phyloP scores from a whole-genome alignment of 495 filamentous ascomycete species.

The Tetracladium marchalianum region DNA sequence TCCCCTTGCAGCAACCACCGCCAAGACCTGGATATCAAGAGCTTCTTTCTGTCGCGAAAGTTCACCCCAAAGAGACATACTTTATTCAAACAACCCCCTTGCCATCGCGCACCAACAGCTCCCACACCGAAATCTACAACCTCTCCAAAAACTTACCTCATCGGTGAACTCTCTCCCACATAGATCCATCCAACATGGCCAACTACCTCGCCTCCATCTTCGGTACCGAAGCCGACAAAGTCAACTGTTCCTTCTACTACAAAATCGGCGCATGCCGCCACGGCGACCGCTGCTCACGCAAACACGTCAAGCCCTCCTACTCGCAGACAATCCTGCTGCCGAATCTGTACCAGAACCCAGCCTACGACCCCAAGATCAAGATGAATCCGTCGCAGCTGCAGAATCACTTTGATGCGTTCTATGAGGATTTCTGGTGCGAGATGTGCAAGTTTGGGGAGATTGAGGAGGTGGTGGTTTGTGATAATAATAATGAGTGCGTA shows the following conservation, averaged over 20 bases:
- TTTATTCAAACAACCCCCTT: neutral
- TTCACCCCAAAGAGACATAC: neutral
- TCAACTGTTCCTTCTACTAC: slow-evolving; percentile 51
- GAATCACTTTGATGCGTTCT: slow-evolving; percentile 99
- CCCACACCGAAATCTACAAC: neutral
- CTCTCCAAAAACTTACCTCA: neutral
- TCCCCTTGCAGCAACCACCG: neutral
- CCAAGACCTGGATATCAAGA: neutral
- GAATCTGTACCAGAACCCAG: slow-evolving; percentile 98
- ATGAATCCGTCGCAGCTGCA: slow-evolving; percentile 92
- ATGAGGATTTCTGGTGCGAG: slow-evolving; percentile 99
- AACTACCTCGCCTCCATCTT: slow-evolving; percentile 99
- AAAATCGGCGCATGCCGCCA: slow-evolving; percentile 98
- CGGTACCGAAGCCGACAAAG: slow-evolving; percentile 98
- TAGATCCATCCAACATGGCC: slow-evolving; percentile 40
- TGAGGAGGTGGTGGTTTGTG: slow-evolving; percentile 83
- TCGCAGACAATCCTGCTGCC: slow-evolving; percentile 94
- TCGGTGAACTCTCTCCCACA: neutral
- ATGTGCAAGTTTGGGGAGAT: slow-evolving; percentile 91
- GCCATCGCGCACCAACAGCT: neutral
- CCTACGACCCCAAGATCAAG: slow-evolving; percentile 92
- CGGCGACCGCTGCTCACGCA: slow-evolving; percentile 93
- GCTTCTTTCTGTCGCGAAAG: neutral
- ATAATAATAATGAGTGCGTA: slow-evolving; percentile 92
- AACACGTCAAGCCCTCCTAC: slow-evolving; percentile 99